phyloP scores from a whole-genome alignment of 2,329 filamentous ascomycete genomes.

The Botryotinia convoluta region DNA sequence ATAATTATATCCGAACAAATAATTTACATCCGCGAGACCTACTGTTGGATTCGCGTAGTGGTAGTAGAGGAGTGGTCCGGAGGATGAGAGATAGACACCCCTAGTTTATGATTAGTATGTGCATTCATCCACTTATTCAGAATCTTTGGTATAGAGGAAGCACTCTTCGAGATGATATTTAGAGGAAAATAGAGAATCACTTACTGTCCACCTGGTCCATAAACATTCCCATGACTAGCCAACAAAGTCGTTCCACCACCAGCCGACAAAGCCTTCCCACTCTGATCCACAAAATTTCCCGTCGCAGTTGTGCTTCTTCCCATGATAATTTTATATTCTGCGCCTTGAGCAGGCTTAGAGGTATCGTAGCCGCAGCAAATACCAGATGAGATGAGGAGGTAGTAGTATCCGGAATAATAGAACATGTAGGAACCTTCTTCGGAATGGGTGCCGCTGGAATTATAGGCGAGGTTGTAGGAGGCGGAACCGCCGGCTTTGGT shows the following conservation, averaged over 20 bases:
- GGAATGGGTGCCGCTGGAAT: conserved; percentile 50
- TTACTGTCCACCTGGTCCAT: conserved; percentile 62
- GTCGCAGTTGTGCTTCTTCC: conserved; percentile 63
- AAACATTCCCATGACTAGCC: conserved; percentile 57
- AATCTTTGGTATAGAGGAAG: too few species aligned
- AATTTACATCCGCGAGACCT: conserved; percentile 48
- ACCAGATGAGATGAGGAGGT: conserved; percentile 61
- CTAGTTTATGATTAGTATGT: conserved; percentile 35
- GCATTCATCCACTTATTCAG: too few species aligned
- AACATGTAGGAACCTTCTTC: conserved; percentile 58
- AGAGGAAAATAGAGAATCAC: too few species aligned
- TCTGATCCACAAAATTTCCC: conserved; percentile 56
- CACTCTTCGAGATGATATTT: too few species aligned
- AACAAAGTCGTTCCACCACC: conserved; percentile 62
- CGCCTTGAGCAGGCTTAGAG: conserved; percentile 45
- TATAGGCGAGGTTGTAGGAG: conserved; percentile 52
- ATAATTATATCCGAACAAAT: conserved; percentile 46
- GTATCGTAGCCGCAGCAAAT: conserved; percentile 60
- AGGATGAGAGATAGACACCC: conserved; percentile 14
- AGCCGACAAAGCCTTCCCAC: conserved; percentile 50
- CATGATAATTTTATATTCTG: conserved; percentile 33
- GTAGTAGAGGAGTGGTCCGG: conserved; percentile 49
- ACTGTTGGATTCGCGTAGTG: conserved; percentile 57
- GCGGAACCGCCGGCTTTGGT: conserved; percentile 34
- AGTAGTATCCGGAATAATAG: conserved; percentile 55